Base-by-base conservation (phyloP, 768 basidiomycete genomes). In the Royoungia palumana region DNA sequence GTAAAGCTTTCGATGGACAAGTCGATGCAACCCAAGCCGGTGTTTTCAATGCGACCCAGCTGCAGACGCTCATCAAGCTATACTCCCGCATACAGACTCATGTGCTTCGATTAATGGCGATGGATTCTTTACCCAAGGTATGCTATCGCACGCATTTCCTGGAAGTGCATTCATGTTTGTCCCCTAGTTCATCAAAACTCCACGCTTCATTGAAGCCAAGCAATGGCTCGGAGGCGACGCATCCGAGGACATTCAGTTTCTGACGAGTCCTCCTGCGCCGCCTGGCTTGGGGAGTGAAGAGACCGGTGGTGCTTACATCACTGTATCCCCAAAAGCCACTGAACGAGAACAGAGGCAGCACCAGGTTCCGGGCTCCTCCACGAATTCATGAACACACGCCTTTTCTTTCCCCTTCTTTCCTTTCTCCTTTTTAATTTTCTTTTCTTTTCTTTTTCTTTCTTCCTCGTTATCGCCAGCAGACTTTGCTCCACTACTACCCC, bases 91-190 rank as follows among this genome's bases (percentile, higher is more conserved):
- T 99, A 47, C 96, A 98, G 70, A 87, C 79, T 19, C 94, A 98
- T 62, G 93, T 98, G 55, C 98, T 98, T 76, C 82, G 95, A 40
- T 66, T 99, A 59, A 95, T 99, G 90, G 94, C 96, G 16, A 95
- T 94, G 47, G 96, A 99, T 68, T 97, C 95, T 7, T 87, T 99
- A n/a, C 96, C 96, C 13, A 95, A 95, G 79, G 90, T 89, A 59
- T 24, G 75, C 60, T 28, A 21, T 17, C 46, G 20, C 35, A 39
- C 35, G 39, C 46, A 21, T 41, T 36, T 44, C 16, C 7, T 32
- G 48, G 35, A 48, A 50, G 50, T 53, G 53, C 52, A 14, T 40
- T 50, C 40, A 50, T 51, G 10, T 17, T 30, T 13, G 46, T 35
- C 47, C 13, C 41, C 22, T 50, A 93, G 91, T 93, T 93, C 72